phyloP scores from a whole-genome alignment of 495 filamentous ascomycete species.

The Parathielavia appendiculata region DNA sequence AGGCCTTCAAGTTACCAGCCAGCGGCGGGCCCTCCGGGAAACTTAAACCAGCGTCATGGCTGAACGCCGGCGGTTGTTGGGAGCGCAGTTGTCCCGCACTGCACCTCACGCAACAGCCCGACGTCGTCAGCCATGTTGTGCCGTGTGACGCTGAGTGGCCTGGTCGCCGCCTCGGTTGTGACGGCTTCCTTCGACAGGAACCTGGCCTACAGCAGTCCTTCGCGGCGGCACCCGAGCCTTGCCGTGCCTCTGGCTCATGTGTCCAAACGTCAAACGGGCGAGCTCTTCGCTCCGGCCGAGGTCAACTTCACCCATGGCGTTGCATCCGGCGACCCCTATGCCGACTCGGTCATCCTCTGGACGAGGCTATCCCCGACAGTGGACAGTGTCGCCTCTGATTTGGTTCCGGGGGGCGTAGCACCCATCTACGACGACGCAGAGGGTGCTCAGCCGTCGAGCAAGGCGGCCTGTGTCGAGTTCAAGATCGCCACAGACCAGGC shows the following conservation, averaged over 20 bases:
- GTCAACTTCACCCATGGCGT: conserved; percentile 65
- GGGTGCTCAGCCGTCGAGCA: conserved; percentile 34
- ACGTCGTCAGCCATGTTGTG: conserved; percentile 1
- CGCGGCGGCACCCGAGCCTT: conserved; percentile 14
- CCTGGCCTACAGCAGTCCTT: conserved; percentile 16
- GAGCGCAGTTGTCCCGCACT: too few relatives aligned
- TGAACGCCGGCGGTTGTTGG: too few relatives aligned
- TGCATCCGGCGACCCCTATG: conserved; percentile 64
- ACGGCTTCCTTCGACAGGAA: conserved; percentile 17
- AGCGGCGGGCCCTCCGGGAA: neutral
- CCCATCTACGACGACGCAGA: conserved; percentile 50
- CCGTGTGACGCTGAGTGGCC: neutral
- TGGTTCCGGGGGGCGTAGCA: conserved; percentile 51
- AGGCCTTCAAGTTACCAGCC: too few relatives aligned
- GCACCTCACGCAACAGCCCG: neutral
- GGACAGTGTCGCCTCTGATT: conserved; percentile 52
- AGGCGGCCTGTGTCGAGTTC: conserved; percentile 56
- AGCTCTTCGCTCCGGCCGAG: conserved; percentile 20
- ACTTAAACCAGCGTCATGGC: neutral
- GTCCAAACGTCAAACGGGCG: conserved; percentile 11
- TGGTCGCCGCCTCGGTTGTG: conserved; percentile 8
- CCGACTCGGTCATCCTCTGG: conserved; percentile 61
- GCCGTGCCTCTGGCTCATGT: conserved; percentile 17
- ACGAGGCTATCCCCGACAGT: conserved; percentile 55
- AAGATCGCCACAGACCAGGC: conserved; percentile 39